Evolutionary conservation across 805 yeast species (phyloP), one percentile per base, ranked within the genome.

Genomic region (Schwanniomyces sp.): DNA sequence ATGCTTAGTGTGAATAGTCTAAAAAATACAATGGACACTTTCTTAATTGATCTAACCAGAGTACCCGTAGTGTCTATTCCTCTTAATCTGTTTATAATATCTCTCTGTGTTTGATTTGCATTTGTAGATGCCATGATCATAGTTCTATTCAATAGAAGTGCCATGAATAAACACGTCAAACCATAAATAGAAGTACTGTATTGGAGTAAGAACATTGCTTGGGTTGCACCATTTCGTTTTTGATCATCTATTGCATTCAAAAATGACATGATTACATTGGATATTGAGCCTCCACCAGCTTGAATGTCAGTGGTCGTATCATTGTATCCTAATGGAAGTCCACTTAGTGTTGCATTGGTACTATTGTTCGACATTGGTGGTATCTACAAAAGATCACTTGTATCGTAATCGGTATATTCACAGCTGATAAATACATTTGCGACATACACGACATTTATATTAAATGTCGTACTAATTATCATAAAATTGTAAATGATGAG

Each of bases 141-240:
- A 0, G 76, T 72, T 14, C 76, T 49, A 50, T 72, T 72, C 49
- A 72, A 56, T 2, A 72, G 45, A 9, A 72, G 56, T 1, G 75
- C 71, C 70, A 72, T 68, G 6, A 66, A 43, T 41, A 73, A 56
- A 46, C 76, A 70, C 25, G 67, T 40, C 16, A 71, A 43, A 0
- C 76, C 78, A 47, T 73, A 73, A 5, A 60, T 43, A 10, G 75
- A 69, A 43, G 66, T 69, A 46, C 69, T 62, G 51, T 70, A 73
- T n/a, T 61, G 52, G 14, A 54, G 36, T 14, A 43, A 12, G 30
- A 12, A 41, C 30, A 25, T 34, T 17, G 44, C 26, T 44, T 32
- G 30, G 12, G 39, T 7, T n/a, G 26, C 21, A 24, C 34, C 30
- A 30, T 21, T 21, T 21, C 39, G 16, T 27, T 47, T 52, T 34